Base-by-base conservation (phyloP, 345 rosid species). In the Fremontodendron californicum region DNA sequence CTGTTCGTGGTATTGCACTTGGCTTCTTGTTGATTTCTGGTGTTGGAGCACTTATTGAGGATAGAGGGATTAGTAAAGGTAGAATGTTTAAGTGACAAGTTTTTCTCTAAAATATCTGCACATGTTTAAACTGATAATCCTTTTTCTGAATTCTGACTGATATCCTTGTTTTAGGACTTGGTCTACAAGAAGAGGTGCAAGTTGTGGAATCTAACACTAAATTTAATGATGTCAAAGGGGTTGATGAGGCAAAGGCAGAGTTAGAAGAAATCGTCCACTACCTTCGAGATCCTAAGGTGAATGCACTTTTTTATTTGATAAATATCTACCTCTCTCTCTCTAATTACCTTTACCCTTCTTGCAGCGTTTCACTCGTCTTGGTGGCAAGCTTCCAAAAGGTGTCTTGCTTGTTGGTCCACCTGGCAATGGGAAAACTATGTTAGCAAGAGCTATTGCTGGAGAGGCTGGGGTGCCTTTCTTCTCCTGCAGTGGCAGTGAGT, bases 401-500 rank as follows among this genome's bases (percentile, higher is more conserved):
- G 97, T 96, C 84, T 81, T 93, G 78, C 99, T 96, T 69, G 90
- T 92, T 74, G 99, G 99, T 43, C 99, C 99, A 67, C 98, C 98
- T 74, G 99, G 99, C 8, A 96, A 97, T 33, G 99, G 99, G 43
- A 96, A 96, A 86, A 96, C 99, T 27, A 93, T 96, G 97, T 85
- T 93, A 72, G 99, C 99, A 40, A 94, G 99, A 54, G 97, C 99
- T 62, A 93, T 96, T 75, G 99, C 99, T 40, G 99, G 99, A 65
- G 98, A 96, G 89, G 98, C 98, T 31, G 95, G 68, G n/a, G 97
- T 94, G 71, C 99, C 99, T 71, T 96, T 96, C 88, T 96, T 93
- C 86, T 96, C 97, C n/a, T 92, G 98, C 91, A 96, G 99, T 78
- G 99, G 99, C 66, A 96, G 99, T 72, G 99, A 96, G 81, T 96